phyloP scores from a whole-genome alignment of 2,329 filamentous ascomycete genomes.

The Cladosporium cucumerinum region DNA sequence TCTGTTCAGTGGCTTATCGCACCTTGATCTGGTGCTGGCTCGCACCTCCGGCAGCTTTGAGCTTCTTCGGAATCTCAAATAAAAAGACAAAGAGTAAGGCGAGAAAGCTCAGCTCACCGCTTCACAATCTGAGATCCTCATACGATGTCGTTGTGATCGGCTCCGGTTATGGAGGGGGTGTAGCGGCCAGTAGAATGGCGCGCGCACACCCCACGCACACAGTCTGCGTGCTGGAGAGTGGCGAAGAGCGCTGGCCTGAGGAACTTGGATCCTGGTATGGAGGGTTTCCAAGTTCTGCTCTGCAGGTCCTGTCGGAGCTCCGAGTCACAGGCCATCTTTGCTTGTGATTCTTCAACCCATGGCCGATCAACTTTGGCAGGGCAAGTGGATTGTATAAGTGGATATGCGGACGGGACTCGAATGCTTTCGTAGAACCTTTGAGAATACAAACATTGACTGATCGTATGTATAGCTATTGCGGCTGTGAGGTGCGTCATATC shows the following conservation, averaged over 20 bases:
- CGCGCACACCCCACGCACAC: conserved; percentile 50
- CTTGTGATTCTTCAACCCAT: conserved; percentile 41
- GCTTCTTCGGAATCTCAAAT: background rate
- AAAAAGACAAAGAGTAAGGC: background rate
- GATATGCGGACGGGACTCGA: conserved; percentile 61
- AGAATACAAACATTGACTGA: background rate
- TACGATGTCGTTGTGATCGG: conserved; percentile 68
- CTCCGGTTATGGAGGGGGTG: conserved; percentile 65
- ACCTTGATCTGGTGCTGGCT: background rate
- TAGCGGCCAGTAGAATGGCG: conserved; percentile 64
- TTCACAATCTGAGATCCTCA: conserved; percentile 15
- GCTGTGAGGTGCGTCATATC: conserved; percentile 63
- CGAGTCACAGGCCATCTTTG: conserved; percentile 55
- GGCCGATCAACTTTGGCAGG: conserved; percentile 46
- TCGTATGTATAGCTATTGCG: conserved; percentile 50
- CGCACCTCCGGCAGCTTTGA: background rate
- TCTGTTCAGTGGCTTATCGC: background rate
- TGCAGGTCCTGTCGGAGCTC: conserved; percentile 51
- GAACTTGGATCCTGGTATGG: conserved; percentile 35
- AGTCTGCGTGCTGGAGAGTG: conserved; percentile 64
- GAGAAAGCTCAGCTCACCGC: conserved; percentile 12
- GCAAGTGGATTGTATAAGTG: conserved; percentile 63
- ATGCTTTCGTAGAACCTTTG: conserved; percentile 50
- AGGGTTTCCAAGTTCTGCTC: conserved; percentile 50
- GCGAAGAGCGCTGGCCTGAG: conserved; percentile 63